Conservation (phyloP, 805 yeast species). For the Cephaloascus albidus region DNA sequence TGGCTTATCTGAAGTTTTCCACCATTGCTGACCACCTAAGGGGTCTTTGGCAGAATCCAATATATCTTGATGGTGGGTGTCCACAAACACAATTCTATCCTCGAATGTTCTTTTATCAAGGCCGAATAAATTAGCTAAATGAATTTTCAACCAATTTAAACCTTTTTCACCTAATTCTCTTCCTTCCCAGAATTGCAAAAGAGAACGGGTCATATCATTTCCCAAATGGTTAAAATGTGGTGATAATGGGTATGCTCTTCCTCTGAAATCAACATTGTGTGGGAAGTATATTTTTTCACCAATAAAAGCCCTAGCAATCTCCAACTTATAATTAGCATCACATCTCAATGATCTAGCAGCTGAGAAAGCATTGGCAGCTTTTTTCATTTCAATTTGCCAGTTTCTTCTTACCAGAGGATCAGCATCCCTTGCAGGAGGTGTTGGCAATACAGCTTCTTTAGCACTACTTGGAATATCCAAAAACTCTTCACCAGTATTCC, state of each 20-base stretch:
- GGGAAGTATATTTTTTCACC: slow-evolving; percentile 77
- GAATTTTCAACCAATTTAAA: slow-evolving; percentile 67
- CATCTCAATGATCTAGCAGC: slow-evolving; percentile 81
- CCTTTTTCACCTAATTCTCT: slow-evolving; percentile 57
- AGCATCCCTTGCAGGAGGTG: slow-evolving; percentile 49
- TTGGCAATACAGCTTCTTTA: slow-evolving; percentile 35
- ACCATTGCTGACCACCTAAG: slow-evolving; percentile 46
- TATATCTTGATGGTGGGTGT: slow-evolving; percentile 46
- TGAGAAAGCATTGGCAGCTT: slow-evolving; percentile 49
- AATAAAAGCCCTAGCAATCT: slow-evolving; percentile 84
- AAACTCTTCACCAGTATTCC: slow-evolving; percentile 79
- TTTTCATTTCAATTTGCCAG: slow-evolving; percentile 57
- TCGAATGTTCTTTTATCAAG: slow-evolving; percentile 61
- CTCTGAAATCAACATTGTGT: slow-evolving; percentile 74
- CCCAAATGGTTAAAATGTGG: slow-evolving; percentile 80
- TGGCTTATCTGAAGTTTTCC: slow-evolving; percentile 72
- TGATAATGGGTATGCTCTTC: slow-evolving; percentile 75
- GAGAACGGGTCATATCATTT: slow-evolving; percentile 66
- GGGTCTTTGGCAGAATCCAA: slow-evolving; percentile 57
- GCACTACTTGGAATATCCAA: slow-evolving; percentile 56
- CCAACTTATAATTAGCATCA: slow-evolving; percentile 87
- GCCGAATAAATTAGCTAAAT: slow-evolving; percentile 66
- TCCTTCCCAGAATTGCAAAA: slow-evolving; percentile 72
- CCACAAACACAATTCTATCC: slow-evolving; percentile 53
- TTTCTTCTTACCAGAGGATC: slow-evolving; percentile 66